Evolutionary conservation across 805 yeast species (phyloP), one percentile per base, ranked within the genome.

Genomic region (Lipomyces japonicus): DNA sequence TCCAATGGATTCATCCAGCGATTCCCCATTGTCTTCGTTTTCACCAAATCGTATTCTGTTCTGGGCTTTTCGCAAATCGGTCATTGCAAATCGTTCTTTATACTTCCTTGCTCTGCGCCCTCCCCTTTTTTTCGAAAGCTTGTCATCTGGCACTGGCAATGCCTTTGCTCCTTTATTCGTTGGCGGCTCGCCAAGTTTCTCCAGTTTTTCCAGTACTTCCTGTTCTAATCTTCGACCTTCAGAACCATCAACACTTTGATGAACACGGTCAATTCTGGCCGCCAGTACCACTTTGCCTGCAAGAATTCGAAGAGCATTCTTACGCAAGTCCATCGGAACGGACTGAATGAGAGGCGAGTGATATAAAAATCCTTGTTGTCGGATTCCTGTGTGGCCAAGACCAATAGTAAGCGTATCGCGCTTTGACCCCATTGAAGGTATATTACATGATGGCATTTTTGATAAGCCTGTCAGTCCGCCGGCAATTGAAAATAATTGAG

Each of bases 281-380:
- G 96, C 93, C 4, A 93, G 69, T 0, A 86, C 75, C 1, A 87
- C 71, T 63, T 90, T 91, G 0, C 84, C 95, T 37, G 95, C 77
- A 0, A 86, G 68, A 57, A 88, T 82, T 49, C 96, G 71, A 71
- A 87, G 72, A 5, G 89, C 91, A 59, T 84, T 85, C 48, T 77
- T 78, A 44, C 81, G 73, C 21, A 76, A 65, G 32, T 78, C 82
- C 2, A 76, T 75, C 0, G 88, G 81, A 28, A 80, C 78, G 3
- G 69, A 67, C 50, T 77, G 83, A 2, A 86, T 76, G 19, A 86
- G 48, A 0, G 78, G 84, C 36, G 80, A 71, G 51, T 78, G 69
- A 64, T 76, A 86, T 2, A 89, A 61, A 61, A 78, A 84, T 0
- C 96, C 96, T 44, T 81, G 77, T 50, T 82, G 84, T 36, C 84